Conservation (phyloP, 495 filamentous ascomycete genomes). For the Parathielavia appendiculata region DNA sequence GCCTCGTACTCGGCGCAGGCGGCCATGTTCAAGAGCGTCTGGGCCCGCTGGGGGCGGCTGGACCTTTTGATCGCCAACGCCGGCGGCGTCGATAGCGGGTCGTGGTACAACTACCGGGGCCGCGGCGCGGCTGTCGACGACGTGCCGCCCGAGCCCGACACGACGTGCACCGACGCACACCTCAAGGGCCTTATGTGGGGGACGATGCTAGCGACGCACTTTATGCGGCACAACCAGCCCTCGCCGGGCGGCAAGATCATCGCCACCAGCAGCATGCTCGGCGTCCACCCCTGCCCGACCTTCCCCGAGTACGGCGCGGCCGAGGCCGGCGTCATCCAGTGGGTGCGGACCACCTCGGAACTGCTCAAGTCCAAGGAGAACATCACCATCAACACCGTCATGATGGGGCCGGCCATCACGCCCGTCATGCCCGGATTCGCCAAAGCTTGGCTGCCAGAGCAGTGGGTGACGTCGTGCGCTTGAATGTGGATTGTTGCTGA, state of each 20-base stretch:
- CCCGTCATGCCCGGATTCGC: slow-evolving; percentile 35
- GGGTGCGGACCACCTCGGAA: slow-evolving; percentile 28
- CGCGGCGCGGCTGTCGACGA: slow-evolving; percentile 16
- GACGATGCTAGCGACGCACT: slow-evolving; percentile 40
- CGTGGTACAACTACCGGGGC: slow-evolving; percentile 14
- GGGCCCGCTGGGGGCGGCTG: slow-evolving; percentile 31
- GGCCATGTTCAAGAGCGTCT: slow-evolving; percentile 33
- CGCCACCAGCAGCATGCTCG: slow-evolving; percentile 34
- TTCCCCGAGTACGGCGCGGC: slow-evolving; percentile 39
- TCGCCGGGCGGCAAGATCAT: slow-evolving; percentile 39
- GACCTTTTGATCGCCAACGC: slow-evolving; percentile 43
- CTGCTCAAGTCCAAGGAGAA: slow-evolving; percentile 40
- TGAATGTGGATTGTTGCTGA: not conserved
- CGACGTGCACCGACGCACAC: slow-evolving; percentile 36
- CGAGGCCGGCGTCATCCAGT: slow-evolving; percentile 40
- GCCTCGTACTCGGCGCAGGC: slow-evolving; percentile 36
- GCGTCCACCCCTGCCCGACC: slow-evolving; percentile 33
- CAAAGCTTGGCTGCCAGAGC: slow-evolving; percentile 32
- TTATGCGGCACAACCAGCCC: slow-evolving; percentile 40
- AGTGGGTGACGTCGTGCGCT: slow-evolving; percentile 1
- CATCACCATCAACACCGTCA: slow-evolving; percentile 37
- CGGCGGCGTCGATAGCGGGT: slow-evolving; percentile 33
- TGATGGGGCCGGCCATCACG: slow-evolving; percentile 34
- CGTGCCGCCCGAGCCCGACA: slow-evolving; percentile 37
- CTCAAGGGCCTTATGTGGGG: slow-evolving; percentile 40